phyloP scores from a whole-genome alignment of 176 grass and related monocot genomes.

The Pontederia crassipes region DNA sequence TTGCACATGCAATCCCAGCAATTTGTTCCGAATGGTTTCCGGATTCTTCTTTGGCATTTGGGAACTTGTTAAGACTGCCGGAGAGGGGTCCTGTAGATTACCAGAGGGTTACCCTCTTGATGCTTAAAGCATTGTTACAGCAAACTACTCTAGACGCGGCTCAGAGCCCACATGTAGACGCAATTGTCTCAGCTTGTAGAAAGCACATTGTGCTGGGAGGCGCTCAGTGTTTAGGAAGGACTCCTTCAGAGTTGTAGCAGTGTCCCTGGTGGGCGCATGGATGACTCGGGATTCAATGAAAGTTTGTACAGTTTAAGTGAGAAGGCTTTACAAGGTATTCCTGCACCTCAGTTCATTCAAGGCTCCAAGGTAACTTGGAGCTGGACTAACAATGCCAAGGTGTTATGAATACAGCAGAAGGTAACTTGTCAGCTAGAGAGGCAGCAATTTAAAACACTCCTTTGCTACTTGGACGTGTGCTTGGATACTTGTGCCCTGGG shows the following conservation, averaged over 20 bases:
- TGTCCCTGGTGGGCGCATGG: conserved; percentile 27
- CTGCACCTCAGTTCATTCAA: conserved; percentile 78
- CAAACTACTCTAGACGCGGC: conserved; percentile 77
- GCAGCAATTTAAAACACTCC: conserved; percentile 66
- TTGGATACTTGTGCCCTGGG: conserved; percentile 87
- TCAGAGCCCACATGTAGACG: conserved; percentile 78
- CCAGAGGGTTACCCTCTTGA: conserved; percentile 67
- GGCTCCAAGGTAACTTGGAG: conserved; percentile 54
- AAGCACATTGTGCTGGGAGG: conserved; percentile 60
- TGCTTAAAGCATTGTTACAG: conserved; percentile 85
- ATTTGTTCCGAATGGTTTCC: conserved; percentile 89
- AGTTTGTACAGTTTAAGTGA: conserved; percentile 44
- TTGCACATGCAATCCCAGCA: conserved; percentile 43
- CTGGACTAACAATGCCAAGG: conserved; percentile 37
- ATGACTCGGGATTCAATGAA: conserved; percentile 38
- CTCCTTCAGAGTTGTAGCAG: conserved; percentile 86
- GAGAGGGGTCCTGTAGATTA: conserved; percentile 88
- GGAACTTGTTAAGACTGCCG: conserved; percentile 82
- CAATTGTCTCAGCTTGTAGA: conserved; percentile 91
- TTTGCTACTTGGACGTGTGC: conserved; percentile 73
- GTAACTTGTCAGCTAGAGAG: conserved; percentile 43
- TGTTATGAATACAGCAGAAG: conserved; percentile 28
- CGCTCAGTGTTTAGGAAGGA: conserved; percentile 77
- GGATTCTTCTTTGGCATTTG: conserved; percentile 89
- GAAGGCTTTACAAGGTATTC: conserved; percentile 55